Conservation (phyloP, 805 yeast genomes). For the Saitoella complicata region DNA sequence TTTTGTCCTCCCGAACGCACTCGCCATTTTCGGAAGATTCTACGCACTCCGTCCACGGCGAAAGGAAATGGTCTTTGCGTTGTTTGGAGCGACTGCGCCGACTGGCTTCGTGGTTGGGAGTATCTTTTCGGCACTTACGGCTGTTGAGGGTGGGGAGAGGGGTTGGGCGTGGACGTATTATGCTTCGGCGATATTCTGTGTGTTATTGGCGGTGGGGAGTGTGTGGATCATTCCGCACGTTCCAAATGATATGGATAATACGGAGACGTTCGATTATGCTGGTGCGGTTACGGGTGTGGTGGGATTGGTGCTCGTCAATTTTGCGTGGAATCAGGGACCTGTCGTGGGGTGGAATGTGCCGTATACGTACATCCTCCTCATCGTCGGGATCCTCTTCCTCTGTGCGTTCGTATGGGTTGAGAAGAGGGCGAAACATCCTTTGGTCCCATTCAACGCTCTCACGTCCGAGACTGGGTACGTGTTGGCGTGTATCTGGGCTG, state of each 20-base stretch:
- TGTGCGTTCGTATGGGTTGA: conserved; percentile 35
- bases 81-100: conserved; percentile 48
- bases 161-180: conserved; percentile 53
- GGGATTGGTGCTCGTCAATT: conserved; percentile 47
- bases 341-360: conserved; percentile 47
- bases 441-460: conserved; percentile 37
- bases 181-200: conserved; percentile 26
- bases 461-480: conserved; percentile 32
- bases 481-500: conserved; percentile 35
- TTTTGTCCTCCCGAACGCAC: conserved; percentile 39
- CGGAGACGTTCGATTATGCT: conserved; percentile 28
- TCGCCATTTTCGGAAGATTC: conserved; percentile 35
- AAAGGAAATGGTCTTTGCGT: conserved; percentile 39
- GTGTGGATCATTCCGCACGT: conserved; percentile 24
- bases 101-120: conserved; percentile 44
- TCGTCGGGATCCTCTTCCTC: conserved; percentile 32
- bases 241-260: conserved; percentile 28
- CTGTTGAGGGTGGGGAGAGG: conserved; percentile 19
- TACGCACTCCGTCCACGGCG: conserved; percentile 22
- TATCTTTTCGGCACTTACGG: conserved; percentile 33
- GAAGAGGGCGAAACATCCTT: conserved; percentile 30
- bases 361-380: conserved; percentile 40
- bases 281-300: conserved; percentile 43
- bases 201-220: conserved; percentile 19
- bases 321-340: conserved; percentile 65